Base-by-base conservation (phyloP, 768 basidiomycete species). In the Kwoniella sp. region DNA sequence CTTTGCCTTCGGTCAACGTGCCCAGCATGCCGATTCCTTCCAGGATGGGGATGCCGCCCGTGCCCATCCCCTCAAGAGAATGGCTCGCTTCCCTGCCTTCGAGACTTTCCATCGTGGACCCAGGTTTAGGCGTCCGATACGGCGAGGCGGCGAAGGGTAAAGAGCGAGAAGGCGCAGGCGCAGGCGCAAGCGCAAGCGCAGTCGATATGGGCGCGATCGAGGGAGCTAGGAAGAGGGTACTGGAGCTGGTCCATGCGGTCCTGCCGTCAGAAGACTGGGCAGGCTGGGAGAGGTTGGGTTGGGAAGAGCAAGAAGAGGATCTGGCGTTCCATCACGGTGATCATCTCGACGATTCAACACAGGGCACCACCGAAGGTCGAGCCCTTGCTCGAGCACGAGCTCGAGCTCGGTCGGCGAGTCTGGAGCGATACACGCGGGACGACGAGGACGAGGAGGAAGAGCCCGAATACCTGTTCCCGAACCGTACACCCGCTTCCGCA, bases 201-300 rank as follows among this genome's bases (percentile, higher is more conserved):
- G 29, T 45, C 2, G 66, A 63, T 29, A 23, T 41, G 9, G 62
- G 63, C 3, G 56, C 71, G 7, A 66, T 77, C 3, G 65, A 73
- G 30, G 50, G 60, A 29, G 75, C 75, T 4, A 48, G 76, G 34
- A 41, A 69, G 58, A 67, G 71, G 23, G 70, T 80, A 15, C 66
- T 77, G 20, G 69, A 72, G 8, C 58, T 80, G 15, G 76, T 80
- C 0, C 72, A 76, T 57, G 65, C 72, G 3, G 45, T 77, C 2
- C 60, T 80, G n/a, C 79, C 79, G 2, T 75, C 74, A 0, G 79
- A 80, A 48, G 76, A 80, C 31, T 80, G 79, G 79, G 73, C 71
- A 55, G 79, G 79, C 29, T 80, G 79, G 79, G 77, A 80, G 58
- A 65, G 63, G 37, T 60, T 80, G 29, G 79, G 79, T 2, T 80